phyloP scores from a whole-genome alignment of 1,139 yeast genomes.

The Schwanniomyces etchellsii region DNA sequence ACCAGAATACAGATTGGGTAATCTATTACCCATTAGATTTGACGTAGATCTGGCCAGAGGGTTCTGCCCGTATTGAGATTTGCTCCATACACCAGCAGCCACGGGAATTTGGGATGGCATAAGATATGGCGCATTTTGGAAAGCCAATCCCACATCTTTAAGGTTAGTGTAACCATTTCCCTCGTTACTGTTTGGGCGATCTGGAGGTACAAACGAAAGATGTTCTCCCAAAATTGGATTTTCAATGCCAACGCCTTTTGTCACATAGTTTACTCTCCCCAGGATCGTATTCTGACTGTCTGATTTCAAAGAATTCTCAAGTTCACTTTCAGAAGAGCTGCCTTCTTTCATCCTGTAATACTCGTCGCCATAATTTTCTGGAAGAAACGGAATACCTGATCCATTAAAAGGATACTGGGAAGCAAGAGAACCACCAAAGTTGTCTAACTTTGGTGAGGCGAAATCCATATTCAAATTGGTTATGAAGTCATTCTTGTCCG shows the following conservation, averaged over 20 bases:
- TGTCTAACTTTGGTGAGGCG: conserved; percentile 17
- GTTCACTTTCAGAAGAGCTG: conserved; percentile 12
- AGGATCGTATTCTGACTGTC: conserved; percentile 6
- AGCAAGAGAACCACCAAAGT: conserved; percentile 21
- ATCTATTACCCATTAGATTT: too few relatives aligned
- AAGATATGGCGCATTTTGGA: too few relatives aligned
- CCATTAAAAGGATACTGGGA: conserved; percentile 10
- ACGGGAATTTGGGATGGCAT: too few relatives aligned
- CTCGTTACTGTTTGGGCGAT: too few relatives aligned
- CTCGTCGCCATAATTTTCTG: conserved; percentile 4
- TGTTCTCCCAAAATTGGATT: neutral
- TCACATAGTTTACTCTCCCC: too few relatives aligned
- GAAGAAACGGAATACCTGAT: conserved; percentile 5
- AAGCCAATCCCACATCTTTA: too few relatives aligned
- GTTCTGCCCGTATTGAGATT: too few relatives aligned
- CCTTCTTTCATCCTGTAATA: conserved; percentile 5
- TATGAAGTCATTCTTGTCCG: conserved; percentile 10
- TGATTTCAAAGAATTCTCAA: conserved; percentile 8
- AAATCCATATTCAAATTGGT: conserved; percentile 14
- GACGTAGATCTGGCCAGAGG: too few relatives aligned
- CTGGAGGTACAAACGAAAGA: neutral
- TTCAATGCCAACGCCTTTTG: conserved; percentile 3
- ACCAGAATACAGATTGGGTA: too few relatives aligned
- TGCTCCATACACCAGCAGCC: too few relatives aligned
- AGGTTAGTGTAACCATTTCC: too few relatives aligned